Percentiles rank a stretch among this genome's conserved stretches.
Evolutionary conservation across 306 rosid species (phyloP).

Genomic region (Pyrus communis): DNA sequence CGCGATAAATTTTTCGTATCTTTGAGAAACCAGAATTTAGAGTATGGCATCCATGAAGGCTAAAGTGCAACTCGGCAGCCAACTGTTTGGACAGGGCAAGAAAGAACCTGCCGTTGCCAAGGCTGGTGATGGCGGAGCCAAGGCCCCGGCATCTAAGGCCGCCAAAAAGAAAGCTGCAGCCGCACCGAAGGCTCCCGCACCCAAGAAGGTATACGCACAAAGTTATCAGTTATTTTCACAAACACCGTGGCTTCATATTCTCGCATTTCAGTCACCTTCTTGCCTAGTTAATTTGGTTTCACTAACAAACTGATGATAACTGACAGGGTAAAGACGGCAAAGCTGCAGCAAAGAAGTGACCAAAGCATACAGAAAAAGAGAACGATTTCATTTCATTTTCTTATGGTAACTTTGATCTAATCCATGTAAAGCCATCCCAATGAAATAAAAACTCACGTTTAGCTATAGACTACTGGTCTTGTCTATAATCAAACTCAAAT

Average conservation of each 20-base stretch:
- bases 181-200: conserved; percentile 45
- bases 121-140: conserved; percentile 18
- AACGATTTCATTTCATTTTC: background rate
- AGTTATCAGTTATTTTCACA: background rate
- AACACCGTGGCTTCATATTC: background rate
- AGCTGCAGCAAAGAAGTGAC: conserved; percentile 44
- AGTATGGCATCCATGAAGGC: conserved; percentile 42
- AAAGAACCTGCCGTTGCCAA: conserved; percentile 30
- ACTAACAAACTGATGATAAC: background rate
- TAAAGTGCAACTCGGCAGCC: conserved; percentile 31
- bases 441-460: conserved; percentile 15
- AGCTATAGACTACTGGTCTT: background rate
- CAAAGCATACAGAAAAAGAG: background rate
- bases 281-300: background rate
- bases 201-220: conserved; percentile 44
- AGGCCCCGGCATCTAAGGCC: conserved; percentile 40
- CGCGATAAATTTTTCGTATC: background rate
- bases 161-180: conserved; percentile 48
- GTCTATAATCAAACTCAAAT: too few species aligned
- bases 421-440: conserved; percentile 8
- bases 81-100: conserved; percentile 39
- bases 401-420: conserved; percentile 6
- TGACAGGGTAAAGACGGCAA: conserved; percentile 66
- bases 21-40: background rate
- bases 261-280: background rate